Conservation (phyloP, 2,329 filamentous ascomycete species). For the Leptographium lundbergii region DNA sequence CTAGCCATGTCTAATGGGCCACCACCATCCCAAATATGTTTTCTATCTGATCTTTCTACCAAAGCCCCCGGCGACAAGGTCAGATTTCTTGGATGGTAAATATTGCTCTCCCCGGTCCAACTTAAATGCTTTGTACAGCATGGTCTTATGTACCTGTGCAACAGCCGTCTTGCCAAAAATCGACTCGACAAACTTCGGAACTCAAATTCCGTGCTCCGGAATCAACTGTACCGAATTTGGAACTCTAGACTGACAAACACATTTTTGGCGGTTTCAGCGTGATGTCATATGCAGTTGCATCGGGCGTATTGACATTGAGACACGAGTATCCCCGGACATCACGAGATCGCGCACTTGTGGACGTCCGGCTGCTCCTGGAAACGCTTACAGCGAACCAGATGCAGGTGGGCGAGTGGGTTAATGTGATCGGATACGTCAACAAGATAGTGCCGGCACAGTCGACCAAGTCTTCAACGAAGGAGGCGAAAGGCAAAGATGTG, state of each 20-base stretch:
- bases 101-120: background rate
- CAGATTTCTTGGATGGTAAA: conserved; percentile 84
- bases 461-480: background rate
- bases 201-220: too few species aligned
- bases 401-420: conserved; percentile 72
- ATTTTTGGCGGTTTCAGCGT: conserved; percentile 25
- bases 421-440: conserved; percentile 70
- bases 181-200: too few species aligned
- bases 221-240: too few species aligned
- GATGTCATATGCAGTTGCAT: conserved; percentile 34
- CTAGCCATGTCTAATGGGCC: conserved; percentile 44
- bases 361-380: conserved; percentile 59
- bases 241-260: background rate
- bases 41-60: conserved; percentile 47
- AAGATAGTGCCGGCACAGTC: conserved; percentile 10
- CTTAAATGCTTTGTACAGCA: background rate
- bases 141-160: background rate
- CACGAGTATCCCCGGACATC: conserved; percentile 46
- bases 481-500: conserved; percentile 14
- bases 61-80: conserved; percentile 59
- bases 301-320: conserved; percentile 52
- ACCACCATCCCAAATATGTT: conserved; percentile 49
- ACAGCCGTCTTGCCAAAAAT: too few species aligned
- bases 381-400: conserved; percentile 49
- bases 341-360: conserved; percentile 44